Evolutionary conservation across 83 land plant species (phyloP), one percentile per base, ranked within the genome.

Genomic region (Thuja plicata): DNA sequence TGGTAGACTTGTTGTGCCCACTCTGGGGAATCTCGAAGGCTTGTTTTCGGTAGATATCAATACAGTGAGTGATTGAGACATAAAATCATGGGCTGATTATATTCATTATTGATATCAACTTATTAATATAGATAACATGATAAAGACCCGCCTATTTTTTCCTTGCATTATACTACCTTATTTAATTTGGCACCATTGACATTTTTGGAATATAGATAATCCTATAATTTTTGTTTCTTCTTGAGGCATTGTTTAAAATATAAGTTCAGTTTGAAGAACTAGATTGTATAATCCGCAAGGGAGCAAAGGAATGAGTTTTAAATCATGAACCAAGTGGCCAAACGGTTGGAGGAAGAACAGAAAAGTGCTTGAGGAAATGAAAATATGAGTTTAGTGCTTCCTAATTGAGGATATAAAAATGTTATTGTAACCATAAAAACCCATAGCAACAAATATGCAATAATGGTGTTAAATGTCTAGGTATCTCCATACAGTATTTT

Each of bases 1-100:
- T 74, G 79, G 87, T 94, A 95, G 97, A 87, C 85, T 95, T 88
- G 90, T 87, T 88, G 43, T 87, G 79, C 97, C 97, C 27, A 90
- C 41, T 54, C 19, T 88, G 52, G 91, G 89, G 87, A 95, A 95
- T 84, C 86, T 93, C 60, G 95, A 95, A 86, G 94, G 95, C 34
- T 89, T 94, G 16, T 1, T 92, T 32, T 92, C 94, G 9, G 88
- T 92, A 15, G 87, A 92, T 88, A 89, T 92, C 77, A 86, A 71
- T 85, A 34, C 90, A 48, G 96, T 94, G 85, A 91, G 93, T 89
- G 5, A 27, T 82, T 1, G 4, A 45, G 19, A 45, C 48, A 43
- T 45, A 27, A 27, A 45, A 45, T 43, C 34, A 45, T 24, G 40
- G 43, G 21, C n/a, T 40, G 37, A 15, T 38, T 1, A 12, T 1